Evolutionary conservation across 75 land plant species (phyloP).

Genomic region (Sequoia sempervirens): DNA sequence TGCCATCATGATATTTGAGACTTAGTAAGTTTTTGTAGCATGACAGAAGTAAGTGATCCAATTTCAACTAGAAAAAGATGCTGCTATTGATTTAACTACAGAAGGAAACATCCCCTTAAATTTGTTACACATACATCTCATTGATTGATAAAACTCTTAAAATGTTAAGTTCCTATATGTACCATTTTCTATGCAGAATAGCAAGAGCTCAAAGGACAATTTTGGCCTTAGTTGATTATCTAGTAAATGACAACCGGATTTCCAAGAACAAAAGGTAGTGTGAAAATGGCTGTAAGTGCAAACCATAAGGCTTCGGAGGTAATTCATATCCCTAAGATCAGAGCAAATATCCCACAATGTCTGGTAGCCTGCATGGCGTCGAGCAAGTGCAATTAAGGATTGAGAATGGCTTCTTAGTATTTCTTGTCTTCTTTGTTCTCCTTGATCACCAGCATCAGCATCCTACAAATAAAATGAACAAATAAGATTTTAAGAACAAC

Average conservation of each 20-base stretch:
- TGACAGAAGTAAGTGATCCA: not conserved
- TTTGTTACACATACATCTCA: not conserved
- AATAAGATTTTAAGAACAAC: not conserved
- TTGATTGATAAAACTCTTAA: not conserved
- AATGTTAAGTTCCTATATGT: not conserved
- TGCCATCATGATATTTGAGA: not conserved
- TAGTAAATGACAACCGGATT: not conserved
- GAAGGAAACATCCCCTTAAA: not conserved
- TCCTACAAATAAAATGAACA: constrained; percentile 21
- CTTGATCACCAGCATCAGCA: constrained; percentile 19
- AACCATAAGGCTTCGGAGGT: constrained; percentile 85
- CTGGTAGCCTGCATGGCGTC: constrained; percentile 81
- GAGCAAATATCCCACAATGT: constrained; percentile 77
- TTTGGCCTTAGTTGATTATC: not conserved
- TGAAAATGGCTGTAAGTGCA: constrained; percentile 5
- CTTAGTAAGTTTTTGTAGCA: not conserved
- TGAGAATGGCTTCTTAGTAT: constrained; percentile 40
- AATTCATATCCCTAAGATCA: constrained; percentile 71
- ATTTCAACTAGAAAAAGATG: not conserved
- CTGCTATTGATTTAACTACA: not conserved
- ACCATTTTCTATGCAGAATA: not conserved
- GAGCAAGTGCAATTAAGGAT: constrained; percentile 61
- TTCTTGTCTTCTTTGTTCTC: constrained; percentile 33
- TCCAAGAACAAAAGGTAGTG: not conserved
- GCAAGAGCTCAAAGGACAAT: not conserved